Evolutionary conservation across 805 yeast genomes (phyloP).

Genomic region (Cyberlindnera euphorbiiphila): DNA sequence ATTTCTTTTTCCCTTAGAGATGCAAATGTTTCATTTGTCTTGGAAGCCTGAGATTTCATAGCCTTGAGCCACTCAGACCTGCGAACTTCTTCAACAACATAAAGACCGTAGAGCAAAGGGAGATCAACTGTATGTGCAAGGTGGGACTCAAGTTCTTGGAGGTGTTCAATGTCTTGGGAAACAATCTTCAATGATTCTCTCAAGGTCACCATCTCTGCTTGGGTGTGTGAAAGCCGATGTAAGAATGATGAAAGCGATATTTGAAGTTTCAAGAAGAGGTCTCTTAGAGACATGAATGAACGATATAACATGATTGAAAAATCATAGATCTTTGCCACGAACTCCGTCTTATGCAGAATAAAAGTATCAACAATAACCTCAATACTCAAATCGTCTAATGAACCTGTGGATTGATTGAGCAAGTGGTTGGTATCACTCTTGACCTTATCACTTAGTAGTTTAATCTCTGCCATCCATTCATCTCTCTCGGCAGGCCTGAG

Average conservation of each 20-base stretch:
- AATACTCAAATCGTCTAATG: slow-evolving; percentile 19
- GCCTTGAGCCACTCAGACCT: slow-evolving; percentile 51
- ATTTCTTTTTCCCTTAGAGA: slow-evolving; percentile 53
- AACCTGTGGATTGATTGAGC: slow-evolving; percentile 11
- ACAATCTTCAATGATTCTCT: slow-evolving; percentile 23
- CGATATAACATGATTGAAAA: slow-evolving; percentile 34
- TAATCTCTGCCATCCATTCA: slow-evolving; percentile 20
- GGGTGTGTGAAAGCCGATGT: slow-evolving; percentile 17
- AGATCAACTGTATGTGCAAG: slow-evolving; percentile 50
- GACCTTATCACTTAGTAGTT: slow-evolving; percentile 17
- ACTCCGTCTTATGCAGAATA: slow-evolving; percentile 24
- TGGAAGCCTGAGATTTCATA: slow-evolving; percentile 26
- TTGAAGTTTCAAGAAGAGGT: slow-evolving; percentile 31
- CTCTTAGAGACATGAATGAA: slow-evolving; percentile 31
- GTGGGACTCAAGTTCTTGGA: slow-evolving; percentile 25
- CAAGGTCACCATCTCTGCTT: slow-evolving; percentile 20
- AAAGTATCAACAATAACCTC: slow-evolving; percentile 25
- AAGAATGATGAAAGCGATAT: slow-evolving; percentile 14
- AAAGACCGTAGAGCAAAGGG: slow-evolving; percentile 70
- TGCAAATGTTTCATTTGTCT: slow-evolving; percentile 55
- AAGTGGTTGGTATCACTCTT: slow-evolving; percentile 24
- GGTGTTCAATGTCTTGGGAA: slow-evolving; percentile 18
- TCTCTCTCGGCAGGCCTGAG: slow-evolving; percentile 15
- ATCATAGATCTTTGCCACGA: slow-evolving; percentile 31
- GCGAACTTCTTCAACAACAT: slow-evolving; percentile 56